Conservation (phyloP, 805 yeast genomes). For the Millerozyma miso region DNA sequence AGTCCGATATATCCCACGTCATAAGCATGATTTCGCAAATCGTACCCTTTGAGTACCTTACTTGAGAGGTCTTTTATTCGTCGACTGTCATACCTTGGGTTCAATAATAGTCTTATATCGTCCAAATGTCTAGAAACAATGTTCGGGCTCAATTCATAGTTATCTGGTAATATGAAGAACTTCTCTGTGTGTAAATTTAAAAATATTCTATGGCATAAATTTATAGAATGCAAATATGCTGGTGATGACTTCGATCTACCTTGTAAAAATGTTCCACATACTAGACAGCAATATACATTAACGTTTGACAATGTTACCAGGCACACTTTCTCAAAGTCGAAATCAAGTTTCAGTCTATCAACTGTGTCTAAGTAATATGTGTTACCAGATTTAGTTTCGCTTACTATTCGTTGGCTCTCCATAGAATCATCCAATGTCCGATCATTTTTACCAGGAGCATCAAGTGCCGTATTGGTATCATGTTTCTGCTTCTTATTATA, state of each 20-base stretch:
- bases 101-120: conserved; percentile 50
- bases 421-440: background rate
- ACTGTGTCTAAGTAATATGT: conserved; percentile 37
- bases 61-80: conserved; percentile 28
- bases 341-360: conserved; percentile 48
- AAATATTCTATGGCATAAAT: conserved; percentile 59
- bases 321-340: conserved; percentile 68
- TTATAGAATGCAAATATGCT: conserved; percentile 64
- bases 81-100: conserved; percentile 44
- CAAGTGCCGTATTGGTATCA: background rate
- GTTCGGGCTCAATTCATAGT: conserved; percentile 33
- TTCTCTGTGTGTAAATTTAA: conserved; percentile 49
- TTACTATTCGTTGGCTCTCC: background rate
- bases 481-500: background rate
- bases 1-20: conserved; percentile 64
- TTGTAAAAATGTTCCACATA: conserved; percentile 69
- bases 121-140: conserved; percentile 29
- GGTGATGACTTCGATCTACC: conserved; percentile 64
- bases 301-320: conserved; percentile 54
- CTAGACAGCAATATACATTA: conserved; percentile 68
- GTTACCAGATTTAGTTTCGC: background rate
- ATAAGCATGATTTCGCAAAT: conserved; percentile 45
- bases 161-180: conserved; percentile 63
- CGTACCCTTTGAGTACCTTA: conserved; percentile 26
- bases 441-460: background rate